phyloP scores from a whole-genome alignment of 2,329 filamentous ascomycete genomes.

The Monosporascus sp. region DNA sequence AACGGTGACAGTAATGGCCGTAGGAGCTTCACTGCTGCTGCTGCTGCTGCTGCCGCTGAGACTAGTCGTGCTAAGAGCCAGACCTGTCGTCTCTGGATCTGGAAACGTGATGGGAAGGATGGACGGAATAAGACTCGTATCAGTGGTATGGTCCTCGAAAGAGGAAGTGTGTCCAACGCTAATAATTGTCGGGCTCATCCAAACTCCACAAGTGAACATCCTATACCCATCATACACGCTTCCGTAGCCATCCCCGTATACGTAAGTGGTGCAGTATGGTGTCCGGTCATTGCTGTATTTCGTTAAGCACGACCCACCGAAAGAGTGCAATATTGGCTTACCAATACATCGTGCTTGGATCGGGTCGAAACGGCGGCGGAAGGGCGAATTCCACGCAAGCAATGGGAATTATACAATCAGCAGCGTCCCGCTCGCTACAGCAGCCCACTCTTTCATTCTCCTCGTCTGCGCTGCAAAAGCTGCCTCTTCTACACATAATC shows the following conservation, averaged over 20 bases:
- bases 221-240: background rate
- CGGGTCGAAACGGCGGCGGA: constrained; percentile 4
- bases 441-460: constrained; percentile 19
- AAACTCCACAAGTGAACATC: background rate
- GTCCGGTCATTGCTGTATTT: constrained; percentile 11
- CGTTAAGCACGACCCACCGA: constrained; percentile 7
- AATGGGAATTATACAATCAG: constrained; percentile 21
- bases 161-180: background rate
- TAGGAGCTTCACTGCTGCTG: constrained; percentile 9
- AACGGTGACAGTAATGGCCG: constrained; percentile 1
- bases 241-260: background rate
- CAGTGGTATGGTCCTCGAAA: background rate
- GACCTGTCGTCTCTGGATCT: no score
- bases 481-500: constrained; percentile 15
- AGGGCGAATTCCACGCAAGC: constrained; percentile 20
- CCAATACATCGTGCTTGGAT: constrained; percentile 19
- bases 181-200: background rate
- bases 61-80: background rate
- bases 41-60: background rate
- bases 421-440: constrained; percentile 17
- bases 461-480: constrained; percentile 16
- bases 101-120: background rate
- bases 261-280: background rate
- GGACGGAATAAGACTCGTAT: background rate
- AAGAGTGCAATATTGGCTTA: constrained; percentile 9